A percentile compares a stretch with the other conserved stretches of the same genome.
These are phyloP conservation scores for Malassezia pachydermatis DNA, from an alignment of 1,284 basidiomycete genomes.

Conservation along the genomic window DNA sequence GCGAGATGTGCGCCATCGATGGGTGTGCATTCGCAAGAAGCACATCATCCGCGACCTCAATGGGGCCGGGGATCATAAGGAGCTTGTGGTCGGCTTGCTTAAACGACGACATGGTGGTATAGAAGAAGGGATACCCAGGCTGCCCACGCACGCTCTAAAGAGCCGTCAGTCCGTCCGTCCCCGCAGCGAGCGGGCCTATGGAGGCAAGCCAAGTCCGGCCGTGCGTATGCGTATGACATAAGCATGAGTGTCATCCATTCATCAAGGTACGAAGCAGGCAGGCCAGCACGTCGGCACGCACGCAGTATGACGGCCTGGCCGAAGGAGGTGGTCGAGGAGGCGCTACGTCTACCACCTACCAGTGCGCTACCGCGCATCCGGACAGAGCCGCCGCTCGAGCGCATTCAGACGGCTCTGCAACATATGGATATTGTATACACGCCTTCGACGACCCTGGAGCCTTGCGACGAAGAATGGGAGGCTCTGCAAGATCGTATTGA, in stretches of 20 bases:
- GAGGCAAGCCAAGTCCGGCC: too few species aligned
- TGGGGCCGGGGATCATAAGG: conserved; percentile 63
- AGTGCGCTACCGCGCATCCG: conserved; percentile 13
- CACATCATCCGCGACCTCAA: conserved; percentile 70
- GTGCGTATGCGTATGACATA: not conserved
- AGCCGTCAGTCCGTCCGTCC: too few species aligned
- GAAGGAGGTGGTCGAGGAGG: not conserved
- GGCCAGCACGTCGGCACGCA: not conserved
- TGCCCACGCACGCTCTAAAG: too few species aligned
- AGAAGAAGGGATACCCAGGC: too few species aligned
- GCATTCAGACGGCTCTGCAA: conserved; percentile 1
- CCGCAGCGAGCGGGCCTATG: too few species aligned
- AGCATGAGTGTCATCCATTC: too few species aligned
- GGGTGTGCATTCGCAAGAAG: conserved; percentile 44
- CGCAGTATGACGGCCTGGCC: not conserved
- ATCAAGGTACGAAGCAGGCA: not conserved
- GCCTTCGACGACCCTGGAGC: not conserved
- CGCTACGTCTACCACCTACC: conserved; percentile 6
- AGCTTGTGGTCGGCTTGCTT: conserved; percentile 24
- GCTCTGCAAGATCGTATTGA: conserved; percentile 7
- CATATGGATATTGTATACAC: conserved; percentile 5
- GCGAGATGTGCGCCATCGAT: conserved; percentile 63
- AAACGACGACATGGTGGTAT: conserved; percentile 8
- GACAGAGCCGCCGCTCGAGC: conserved; percentile 1
- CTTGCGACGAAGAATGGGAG: not conserved